Conservation (phyloP, 768 basidiomycete species). For the Psilocybe azurescens region DNA sequence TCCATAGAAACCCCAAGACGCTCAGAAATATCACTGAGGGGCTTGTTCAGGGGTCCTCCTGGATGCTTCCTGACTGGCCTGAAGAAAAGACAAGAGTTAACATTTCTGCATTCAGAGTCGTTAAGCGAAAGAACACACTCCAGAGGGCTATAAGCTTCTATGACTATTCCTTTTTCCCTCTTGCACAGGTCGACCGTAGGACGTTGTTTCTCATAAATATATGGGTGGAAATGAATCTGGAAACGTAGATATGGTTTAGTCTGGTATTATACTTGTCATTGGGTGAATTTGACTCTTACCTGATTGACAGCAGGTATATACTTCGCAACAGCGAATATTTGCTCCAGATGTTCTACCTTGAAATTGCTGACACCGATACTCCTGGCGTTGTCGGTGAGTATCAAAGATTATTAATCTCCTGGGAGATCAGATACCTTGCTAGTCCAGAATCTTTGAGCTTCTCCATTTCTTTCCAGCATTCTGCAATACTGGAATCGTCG, state of each 20-base stretch:
- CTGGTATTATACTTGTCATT: background rate
- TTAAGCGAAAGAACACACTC: conserved; percentile 32
- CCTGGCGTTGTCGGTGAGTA: conserved; percentile 18
- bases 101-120: background rate
- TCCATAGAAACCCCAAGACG: conserved; percentile 57
- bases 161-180: conserved; percentile 58
- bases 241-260: background rate
- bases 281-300: conserved; percentile 33
- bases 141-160: conserved; percentile 72
- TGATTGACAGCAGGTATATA: conserved; percentile 73
- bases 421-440: conserved; percentile 37
- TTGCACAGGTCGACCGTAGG: conserved; percentile 44
- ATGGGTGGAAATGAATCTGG: conserved; percentile 71
- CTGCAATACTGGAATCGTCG: conserved; percentile 50
- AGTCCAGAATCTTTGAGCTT: conserved; percentile 56
- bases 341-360: conserved; percentile 53
- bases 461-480: conserved; percentile 69
- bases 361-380: conserved; percentile 80
- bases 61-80: conserved; percentile 58
- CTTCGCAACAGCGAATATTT: conserved; percentile 59
- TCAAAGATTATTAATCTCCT: no score
- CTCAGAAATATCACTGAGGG: conserved; percentile 55
- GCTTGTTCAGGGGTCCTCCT: conserved; percentile 68
- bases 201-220: conserved; percentile 58
- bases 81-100: background rate